Conservation (phyloP, 1,139 yeast genomes). For the Candida sp. region DNA sequence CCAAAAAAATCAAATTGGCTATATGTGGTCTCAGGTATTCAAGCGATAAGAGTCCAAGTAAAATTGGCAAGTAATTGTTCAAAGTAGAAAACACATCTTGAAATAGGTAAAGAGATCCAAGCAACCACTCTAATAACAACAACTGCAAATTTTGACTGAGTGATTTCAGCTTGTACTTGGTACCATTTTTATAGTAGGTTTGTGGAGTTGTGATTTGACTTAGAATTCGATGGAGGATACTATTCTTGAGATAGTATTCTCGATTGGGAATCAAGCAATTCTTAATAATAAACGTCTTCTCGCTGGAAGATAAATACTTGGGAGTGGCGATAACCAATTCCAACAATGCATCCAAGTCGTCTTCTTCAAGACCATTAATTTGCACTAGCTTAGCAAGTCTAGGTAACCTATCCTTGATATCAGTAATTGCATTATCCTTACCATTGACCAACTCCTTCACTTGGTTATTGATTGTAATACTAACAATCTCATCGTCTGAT, state of each 20-base stretch:
- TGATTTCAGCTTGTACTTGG: slow-evolving; percentile 19
- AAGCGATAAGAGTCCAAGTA: slow-evolving; percentile 28
- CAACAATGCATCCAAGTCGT: not conserved
- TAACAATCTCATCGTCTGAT: not conserved
- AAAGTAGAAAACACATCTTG: slow-evolving; percentile 14
- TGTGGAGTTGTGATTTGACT: slow-evolving; percentile 28
- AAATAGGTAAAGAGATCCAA: slow-evolving; percentile 24
- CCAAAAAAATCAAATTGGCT: slow-evolving; percentile 25
- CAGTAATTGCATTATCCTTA: not conserved
- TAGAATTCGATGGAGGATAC: slow-evolving; percentile 18
- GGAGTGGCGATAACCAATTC: not conserved
- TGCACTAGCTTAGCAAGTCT: not conserved
- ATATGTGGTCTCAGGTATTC: slow-evolving; percentile 32
- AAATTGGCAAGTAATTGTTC: slow-evolving; percentile 20
- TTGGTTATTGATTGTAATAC: not conserved
- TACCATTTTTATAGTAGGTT: slow-evolving; percentile 20
- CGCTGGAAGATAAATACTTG: slow-evolving; percentile 4
- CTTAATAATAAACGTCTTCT: slow-evolving; percentile 12
- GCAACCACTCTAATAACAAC: slow-evolving; percentile 28
- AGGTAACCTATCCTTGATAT: not conserved
- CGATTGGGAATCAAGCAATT: slow-evolving; percentile 13
- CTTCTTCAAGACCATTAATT: not conserved
- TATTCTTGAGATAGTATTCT: slow-evolving; percentile 5
- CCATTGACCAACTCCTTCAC: not conserved
- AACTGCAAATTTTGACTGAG: slow-evolving; percentile 20